Base-by-base conservation (phyloP, 2,329 filamentous ascomycete species). In the Cladosporium sp. region DNA sequence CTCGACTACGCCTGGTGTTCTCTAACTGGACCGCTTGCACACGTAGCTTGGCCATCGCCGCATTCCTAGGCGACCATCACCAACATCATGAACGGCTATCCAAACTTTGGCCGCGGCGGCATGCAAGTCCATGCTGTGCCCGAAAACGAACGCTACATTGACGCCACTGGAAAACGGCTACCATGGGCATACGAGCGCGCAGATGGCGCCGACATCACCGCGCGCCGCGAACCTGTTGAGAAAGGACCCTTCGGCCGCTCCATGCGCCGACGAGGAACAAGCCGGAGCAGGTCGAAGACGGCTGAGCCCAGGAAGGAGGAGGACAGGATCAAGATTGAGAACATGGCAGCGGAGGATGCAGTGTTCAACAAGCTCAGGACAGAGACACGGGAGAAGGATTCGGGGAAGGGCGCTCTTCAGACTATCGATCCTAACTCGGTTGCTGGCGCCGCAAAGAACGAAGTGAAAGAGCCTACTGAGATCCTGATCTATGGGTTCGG, bases 401-500 rank as follows among this genome's bases (percentile, higher is more conserved):
- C 41, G 54, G 60, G 53, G 52, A 58, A 48, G 52, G 56, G 46
- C 28, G 58, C 54, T 5, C 55, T 56, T 28, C 62, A 72, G 46
- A 61, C 63, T 51, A 56, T 59, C 1, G 63, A 65, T 48, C 37
- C 56, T 16, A 60, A 61, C 34, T 46, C 55, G n/a, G 55, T 43
- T 32, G 52, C 49, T 38, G 53, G 61, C 14, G 67, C 71, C 10
- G 66, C 68, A 37, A 68, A 73, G 43, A 59, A 65, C 59, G 54
- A 67, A 59, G 70, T 64, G 58, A 67, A 77, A 57, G 78, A 81
- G 58, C 81, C 84, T 2, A 86, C 87, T 37, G 90, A 96, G 71
- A 81, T 95, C 57, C 83, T 95, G 52, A 77, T 97, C 13, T 87
- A 91, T 60, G 92, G 92, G 31, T 96, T 91, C 70, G 82, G 69